Percentiles rank a stretch among this genome's conserved stretches.
Evolutionary conservation across 768 basidiomycete species (phyloP).

Genomic region (Boletus patriciae): DNA sequence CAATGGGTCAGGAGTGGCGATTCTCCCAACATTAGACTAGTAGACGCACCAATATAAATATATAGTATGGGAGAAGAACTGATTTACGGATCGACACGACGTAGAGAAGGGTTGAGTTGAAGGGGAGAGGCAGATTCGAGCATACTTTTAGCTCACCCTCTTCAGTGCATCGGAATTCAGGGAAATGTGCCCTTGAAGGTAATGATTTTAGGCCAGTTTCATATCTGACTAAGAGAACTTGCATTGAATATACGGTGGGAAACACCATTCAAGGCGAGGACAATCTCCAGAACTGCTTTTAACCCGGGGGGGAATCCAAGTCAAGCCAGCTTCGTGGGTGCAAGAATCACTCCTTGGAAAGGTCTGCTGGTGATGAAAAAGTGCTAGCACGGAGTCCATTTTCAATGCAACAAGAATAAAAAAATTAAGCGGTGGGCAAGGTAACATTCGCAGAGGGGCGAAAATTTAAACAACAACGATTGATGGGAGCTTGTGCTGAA

Average conservation of each 20-base stretch:
- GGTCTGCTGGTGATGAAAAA: background rate
- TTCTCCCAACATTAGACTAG: background rate
- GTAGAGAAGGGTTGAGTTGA: background rate
- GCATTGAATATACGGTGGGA: constrained; percentile 10
- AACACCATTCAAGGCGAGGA: constrained; percentile 1
- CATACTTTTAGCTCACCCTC: background rate
- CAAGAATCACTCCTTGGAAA: background rate
- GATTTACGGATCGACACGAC: background rate
- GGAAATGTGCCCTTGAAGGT: background rate
- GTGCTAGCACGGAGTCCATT: background rate
- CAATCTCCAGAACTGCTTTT: background rate
- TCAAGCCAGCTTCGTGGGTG: background rate
- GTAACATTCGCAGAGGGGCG: background rate
- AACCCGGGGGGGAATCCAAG: background rate
- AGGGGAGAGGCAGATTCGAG: background rate
- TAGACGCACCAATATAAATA: constrained; percentile 12
- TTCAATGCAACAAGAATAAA: background rate
- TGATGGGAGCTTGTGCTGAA: background rate
- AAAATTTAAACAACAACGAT: background rate
- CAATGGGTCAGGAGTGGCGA: background rate
- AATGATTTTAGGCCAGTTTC: background rate
- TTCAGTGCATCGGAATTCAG: background rate
- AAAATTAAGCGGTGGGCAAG: background rate
- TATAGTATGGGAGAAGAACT: background rate
- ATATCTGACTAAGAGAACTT: background rate